Evolutionary conservation across 805 yeast species (phyloP), one percentile per base, ranked within the genome.

Genomic region (Candida sonorensis): DNA sequence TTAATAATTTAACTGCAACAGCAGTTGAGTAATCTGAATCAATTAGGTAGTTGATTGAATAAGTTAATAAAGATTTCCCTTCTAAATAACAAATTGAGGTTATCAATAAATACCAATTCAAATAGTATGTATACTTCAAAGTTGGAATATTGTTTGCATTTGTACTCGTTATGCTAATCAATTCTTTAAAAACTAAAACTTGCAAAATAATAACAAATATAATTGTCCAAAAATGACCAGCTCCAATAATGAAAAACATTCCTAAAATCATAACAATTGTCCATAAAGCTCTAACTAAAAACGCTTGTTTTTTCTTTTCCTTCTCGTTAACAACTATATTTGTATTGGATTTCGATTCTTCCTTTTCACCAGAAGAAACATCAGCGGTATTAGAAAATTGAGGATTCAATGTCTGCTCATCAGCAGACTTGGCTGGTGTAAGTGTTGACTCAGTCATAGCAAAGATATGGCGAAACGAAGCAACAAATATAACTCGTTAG

Each of bases 31-130:
- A 44, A 30, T 47, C 48, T n/a, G 54, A 47, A 20, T 50, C 52
- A 11, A 55, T 36, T 21, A 51, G 40, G 34, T 44, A 46, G 12
- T 50, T 38, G 25, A 51, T 35, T 10, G 48, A 42, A 34, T 81
- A 85, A 38, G 72, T 72, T 47, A 84, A 74, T 28, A 88, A 66
- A 5, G 83, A 75, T 53, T 81, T 84, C 34, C 96, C 95, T 51
- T 92, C 95, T 49, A 92, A 66, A 57, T 79, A 92, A 60, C 85
- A 87, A 42, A 86, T 75, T 6, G 95, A 79, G n/a, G 95, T 76
- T 38, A 81, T 72, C 39, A 92, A 63, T 44, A 88, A 83, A 62
- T 90, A 90, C 97, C 97, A 90, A 56, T 86, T 86, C 50, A 90
- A 64, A n/a, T 82, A 70, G 36, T 77, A 74, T 29, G 90, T 85